phyloP scores from a whole-genome alignment of 106 monocot genomes.

The Apostasia ramifera region DNA sequence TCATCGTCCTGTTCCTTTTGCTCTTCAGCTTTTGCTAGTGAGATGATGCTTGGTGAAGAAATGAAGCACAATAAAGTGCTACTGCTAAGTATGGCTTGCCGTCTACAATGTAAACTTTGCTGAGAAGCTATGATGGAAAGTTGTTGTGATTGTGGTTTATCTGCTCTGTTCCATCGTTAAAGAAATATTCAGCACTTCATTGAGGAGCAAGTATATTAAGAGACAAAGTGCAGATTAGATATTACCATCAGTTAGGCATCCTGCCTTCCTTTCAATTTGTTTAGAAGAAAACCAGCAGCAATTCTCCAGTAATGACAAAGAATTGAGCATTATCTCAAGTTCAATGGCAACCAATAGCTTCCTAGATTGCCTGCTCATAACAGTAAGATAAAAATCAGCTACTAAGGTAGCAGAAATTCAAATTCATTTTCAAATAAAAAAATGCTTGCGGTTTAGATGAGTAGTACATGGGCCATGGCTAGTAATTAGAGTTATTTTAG shows the following conservation, averaged over 20 bases:
- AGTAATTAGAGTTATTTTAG: too few species aligned
- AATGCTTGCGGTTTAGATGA: too few species aligned
- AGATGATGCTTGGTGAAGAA: slow-evolving; percentile 4
- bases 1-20: slow-evolving; percentile 20
- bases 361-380: too few species aligned
- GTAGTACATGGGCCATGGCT: too few species aligned
- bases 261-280: slow-evolving; percentile 7
- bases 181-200: background rate
- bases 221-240: background rate
- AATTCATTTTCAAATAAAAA: too few species aligned
- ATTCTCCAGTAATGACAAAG: slow-evolving; percentile 16
- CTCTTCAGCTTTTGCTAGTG: slow-evolving; percentile 51
- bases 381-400: too few species aligned
- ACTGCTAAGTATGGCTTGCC: slow-evolving; percentile 24
- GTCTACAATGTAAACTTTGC: slow-evolving; percentile 21
- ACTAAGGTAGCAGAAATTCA: too few species aligned
- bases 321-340: slow-evolving; percentile 18
- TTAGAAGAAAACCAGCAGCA: slow-evolving; percentile 17
- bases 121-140: slow-evolving; percentile 7
- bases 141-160: slow-evolving; percentile 16
- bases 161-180: slow-evolving; percentile 44
- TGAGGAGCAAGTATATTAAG: background rate
- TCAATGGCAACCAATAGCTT: too few species aligned
- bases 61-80: slow-evolving; percentile 23
- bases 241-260: slow-evolving; percentile 16